Evolutionary conservation across 169 alveolate species (phyloP).

Genomic region (Perkinsus chesapeaki): DNA sequence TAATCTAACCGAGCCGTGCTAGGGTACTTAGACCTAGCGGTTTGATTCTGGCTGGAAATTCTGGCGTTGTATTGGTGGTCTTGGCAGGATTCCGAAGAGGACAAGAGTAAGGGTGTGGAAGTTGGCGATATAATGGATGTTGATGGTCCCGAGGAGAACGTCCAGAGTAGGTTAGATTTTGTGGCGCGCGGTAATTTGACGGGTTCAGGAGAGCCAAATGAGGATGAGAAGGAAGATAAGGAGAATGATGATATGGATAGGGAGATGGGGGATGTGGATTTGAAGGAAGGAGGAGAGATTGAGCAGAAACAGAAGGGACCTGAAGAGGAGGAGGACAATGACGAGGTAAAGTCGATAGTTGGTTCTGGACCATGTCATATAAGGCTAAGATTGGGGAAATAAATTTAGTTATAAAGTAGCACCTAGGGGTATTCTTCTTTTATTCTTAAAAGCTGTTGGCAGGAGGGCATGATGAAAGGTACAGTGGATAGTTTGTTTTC

Average conservation of each 20-base stretch:
- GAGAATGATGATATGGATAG: conserved; percentile 16
- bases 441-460: no score
- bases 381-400: no score
- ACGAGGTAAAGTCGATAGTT: no score
- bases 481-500: no score
- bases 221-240: conserved; percentile 47
- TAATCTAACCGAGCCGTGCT: no score
- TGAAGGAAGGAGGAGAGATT: neutral
- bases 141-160: conserved; percentile 41
- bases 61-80: no score
- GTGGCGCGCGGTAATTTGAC: neutral
- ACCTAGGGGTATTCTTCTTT: no score
- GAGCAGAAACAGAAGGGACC: neutral
- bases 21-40: no score
- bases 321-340: neutral
- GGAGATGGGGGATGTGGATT: neutral
- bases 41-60: no score
- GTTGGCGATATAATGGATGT: conserved; percentile 59
- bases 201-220: conserved; percentile 38
- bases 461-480: no score
- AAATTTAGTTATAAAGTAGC: no score
- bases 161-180: neutral
- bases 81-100: conserved; percentile 64
- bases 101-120: conserved; percentile 66
- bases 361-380: no score